Conservation (phyloP, 768 basidiomycete genomes). For the Tephrocybe sp. region DNA sequence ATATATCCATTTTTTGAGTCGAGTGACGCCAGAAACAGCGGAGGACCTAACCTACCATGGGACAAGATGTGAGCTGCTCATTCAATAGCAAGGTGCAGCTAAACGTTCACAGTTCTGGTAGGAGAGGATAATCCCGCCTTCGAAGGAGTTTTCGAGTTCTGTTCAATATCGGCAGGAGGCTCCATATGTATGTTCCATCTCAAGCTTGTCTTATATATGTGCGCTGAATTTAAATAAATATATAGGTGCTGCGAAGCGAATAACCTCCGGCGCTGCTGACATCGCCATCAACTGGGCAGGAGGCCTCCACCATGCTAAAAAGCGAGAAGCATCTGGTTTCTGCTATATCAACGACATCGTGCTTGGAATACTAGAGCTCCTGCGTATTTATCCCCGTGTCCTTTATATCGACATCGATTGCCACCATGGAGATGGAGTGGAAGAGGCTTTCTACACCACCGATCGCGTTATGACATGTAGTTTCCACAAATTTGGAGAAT, state of each 20-base stretch:
- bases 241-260: slow-evolving; percentile 84
- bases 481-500: slow-evolving; percentile 97
- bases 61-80: slow-evolving; percentile 59
- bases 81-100: background rate
- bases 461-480: slow-evolving; percentile 97
- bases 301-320: slow-evolving; percentile 99
- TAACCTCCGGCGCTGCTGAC: slow-evolving; percentile 81
- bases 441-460: slow-evolving; percentile 97
- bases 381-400: slow-evolving; percentile 81
- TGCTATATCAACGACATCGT: slow-evolving; percentile 99
- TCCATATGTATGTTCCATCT: slow-evolving; percentile 65
- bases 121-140: slow-evolving; percentile 97
- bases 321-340: slow-evolving; percentile 95
- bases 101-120: slow-evolving; percentile 39
- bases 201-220: background rate
- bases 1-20: slow-evolving; percentile 88
- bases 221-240: background rate
- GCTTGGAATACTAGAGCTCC: slow-evolving; percentile 87
- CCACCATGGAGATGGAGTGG: slow-evolving; percentile 99
- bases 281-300: slow-evolving; percentile 99
- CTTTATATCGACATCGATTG: slow-evolving; percentile 98
- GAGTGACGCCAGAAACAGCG: slow-evolving; percentile 88
- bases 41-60: slow-evolving; percentile 85
- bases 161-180: slow-evolving; percentile 94
- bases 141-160: slow-evolving; percentile 96